Base-by-base conservation (phyloP, 2,329 filamentous ascomycete species). In the Fusarium sp. region DNA sequence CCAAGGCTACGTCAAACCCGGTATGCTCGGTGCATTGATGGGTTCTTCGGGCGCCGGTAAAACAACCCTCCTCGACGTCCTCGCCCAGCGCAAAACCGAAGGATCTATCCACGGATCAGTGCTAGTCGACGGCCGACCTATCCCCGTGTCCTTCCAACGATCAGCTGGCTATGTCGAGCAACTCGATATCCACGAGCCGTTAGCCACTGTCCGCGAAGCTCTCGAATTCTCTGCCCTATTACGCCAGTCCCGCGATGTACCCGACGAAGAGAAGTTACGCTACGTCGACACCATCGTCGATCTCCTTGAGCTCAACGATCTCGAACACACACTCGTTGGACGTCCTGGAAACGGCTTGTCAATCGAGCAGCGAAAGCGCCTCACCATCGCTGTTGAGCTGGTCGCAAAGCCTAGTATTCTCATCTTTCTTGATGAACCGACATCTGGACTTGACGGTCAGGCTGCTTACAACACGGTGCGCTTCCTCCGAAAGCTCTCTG, bases 261-360 rank as follows among this genome's bases (percentile, higher is more conserved):
- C 91, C 1, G 85, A 86, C 2, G 83, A 88, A 59, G 92, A 95
- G 73, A 95, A 95, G 81, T 81, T 94, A 2, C 88, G 87, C 4
- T 95, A 95, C 70, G 93, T 95, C 9, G 88, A 94, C 56, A 92
- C 93, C 65, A 92, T 95, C 33, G 93, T 96, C 75, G 92, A 93
- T 74, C 81, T 87, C 0, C 73, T 88, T 0, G 86, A 87, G 62
- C 79, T 88, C 7, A 80, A 83, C 42, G 83, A 86, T n/a, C 77
- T 87, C 2, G 83, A 82, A 7, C 82, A 88, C 48, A 85, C 86
- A 0, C 78, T 88, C 0, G 85, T 88, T 31, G 86, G 86, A 0
- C 72, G 78, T 7, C 78, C 83, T 5, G 92, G 92, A 54, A 81
- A 81, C 8, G 85, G 85, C 0, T 69, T 91, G 15, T 88, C 85